Percentiles rank a stretch among this genome's conserved stretches.
These are phyloP conservation scores for Microsporum canis DNA, from an alignment of 2,329 filamentous ascomycete genomes.

Conservation along the genomic window DNA sequence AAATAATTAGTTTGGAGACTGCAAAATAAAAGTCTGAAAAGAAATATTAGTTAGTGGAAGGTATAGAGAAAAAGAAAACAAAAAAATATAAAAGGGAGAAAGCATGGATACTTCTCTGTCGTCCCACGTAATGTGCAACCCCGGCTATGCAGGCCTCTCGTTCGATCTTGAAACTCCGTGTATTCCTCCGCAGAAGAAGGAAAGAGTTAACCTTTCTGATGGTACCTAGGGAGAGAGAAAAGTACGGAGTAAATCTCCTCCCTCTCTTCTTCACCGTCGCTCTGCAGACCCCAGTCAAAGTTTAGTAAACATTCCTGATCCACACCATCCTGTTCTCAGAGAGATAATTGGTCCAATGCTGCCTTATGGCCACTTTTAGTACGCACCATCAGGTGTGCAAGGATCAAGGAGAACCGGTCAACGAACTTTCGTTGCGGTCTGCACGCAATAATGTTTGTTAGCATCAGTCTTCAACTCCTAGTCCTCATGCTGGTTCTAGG, in stretches of 20 bases:
- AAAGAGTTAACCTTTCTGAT: conserved; percentile 1
- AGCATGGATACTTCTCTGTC: conserved; percentile 1
- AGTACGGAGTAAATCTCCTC: neutral
- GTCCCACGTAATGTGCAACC: conserved; percentile 4
- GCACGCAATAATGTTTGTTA: neutral
- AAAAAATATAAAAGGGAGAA: neutral
- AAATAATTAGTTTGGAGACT: neutral
- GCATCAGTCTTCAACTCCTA: neutral
- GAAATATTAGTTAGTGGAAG: neutral
- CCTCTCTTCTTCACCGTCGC: neutral
- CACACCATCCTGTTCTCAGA: neutral
- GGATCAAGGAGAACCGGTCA: conserved; percentile 2
- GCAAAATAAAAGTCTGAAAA: neutral
- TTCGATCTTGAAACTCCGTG: conserved; percentile 3
- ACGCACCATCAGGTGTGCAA: neutral
- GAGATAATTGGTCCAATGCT: neutral
- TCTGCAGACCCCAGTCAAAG: neutral
- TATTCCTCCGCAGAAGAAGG: neutral
- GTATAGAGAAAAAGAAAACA: neutral
- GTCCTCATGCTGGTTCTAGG: neutral
- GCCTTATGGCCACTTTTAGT: conserved; percentile 2
- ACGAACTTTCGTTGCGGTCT: neutral
- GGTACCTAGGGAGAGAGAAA: neutral
- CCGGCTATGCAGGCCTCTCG: conserved; percentile 2
- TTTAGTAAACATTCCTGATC: conserved; percentile 3